Evolutionary conservation across 768 basidiomycete genomes (phyloP).

Genomic region (Suillus subluteus): DNA sequence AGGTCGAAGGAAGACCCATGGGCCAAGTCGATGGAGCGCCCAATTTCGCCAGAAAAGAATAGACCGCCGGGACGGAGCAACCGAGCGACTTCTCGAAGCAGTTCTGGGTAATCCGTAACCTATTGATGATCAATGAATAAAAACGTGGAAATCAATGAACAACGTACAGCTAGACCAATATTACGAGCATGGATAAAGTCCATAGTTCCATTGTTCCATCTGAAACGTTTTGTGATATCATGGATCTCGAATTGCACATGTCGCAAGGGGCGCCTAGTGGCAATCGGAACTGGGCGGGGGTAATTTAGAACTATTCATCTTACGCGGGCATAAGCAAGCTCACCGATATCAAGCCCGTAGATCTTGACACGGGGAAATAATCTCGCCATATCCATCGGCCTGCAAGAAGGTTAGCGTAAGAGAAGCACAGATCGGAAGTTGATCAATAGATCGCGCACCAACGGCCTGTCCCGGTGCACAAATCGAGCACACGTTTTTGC

Average conservation of each 20-base stretch:
- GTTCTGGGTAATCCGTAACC: conserved; percentile 55
- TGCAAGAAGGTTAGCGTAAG: conserved; percentile 34
- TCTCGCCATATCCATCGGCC: conserved; percentile 76
- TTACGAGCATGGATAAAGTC: conserved; percentile 71
- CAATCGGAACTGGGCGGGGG: conserved; percentile 62
- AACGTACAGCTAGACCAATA: conserved; percentile 62
- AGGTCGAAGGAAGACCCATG: conserved; percentile 32
- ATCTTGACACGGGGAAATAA: conserved; percentile 68
- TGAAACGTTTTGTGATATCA: conserved; percentile 56
- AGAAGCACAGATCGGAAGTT: conserved; percentile 22
- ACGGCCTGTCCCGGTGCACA: conserved; percentile 76
- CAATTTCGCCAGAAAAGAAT: conserved; percentile 69
- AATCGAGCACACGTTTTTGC: conserved; percentile 62
- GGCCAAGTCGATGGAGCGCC: conserved; percentile 44
- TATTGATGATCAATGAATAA: conserved; percentile 33
- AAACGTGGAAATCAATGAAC: conserved; percentile 6
- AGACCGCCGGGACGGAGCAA: conserved; percentile 73
- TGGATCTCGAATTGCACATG: conserved; percentile 72
- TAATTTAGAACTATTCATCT: conserved; percentile 17
- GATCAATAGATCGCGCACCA: conserved; percentile 53
- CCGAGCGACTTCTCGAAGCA: conserved; percentile 63
- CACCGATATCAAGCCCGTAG: conserved; percentile 79
- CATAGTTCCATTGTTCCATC: conserved; percentile 57
- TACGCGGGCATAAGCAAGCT: conserved; percentile 26
- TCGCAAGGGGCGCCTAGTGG: conserved; percentile 58